Evolutionary conservation across 495 filamentous ascomycete genomes (phyloP), one percentile per base, ranked within the genome.

Genomic region (Immersiella caudata): DNA sequence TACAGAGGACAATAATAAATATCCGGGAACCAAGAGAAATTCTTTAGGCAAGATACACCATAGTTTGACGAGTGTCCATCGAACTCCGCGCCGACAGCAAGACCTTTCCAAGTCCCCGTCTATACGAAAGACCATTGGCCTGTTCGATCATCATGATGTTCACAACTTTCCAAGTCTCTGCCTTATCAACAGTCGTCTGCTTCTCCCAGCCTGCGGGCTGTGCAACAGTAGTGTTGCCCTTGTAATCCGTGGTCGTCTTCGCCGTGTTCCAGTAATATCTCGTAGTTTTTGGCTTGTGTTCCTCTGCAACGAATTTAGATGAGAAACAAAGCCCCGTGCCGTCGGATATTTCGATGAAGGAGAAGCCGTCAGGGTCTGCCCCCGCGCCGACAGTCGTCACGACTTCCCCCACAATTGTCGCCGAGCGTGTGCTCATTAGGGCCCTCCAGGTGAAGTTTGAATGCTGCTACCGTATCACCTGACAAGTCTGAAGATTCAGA

Each of bases 31-130:
- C n/a, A n/a, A n/a, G n/a, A n/a, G n/a, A n/a, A n/a, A n/a, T 33
- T 4, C 8, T 33, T 33, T 33, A 33, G 29, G 29, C 64, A 52
- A 64, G 24, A 36, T 60, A 60, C 22, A 60, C 57, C 25, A 60
- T 27, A 3, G 24, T 25, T 29, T 18, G n/a, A 8, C 12, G 62
- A 27, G 25, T 54, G 49, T 22, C 27, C 26, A 55, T 27, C 14
- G 27, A 11, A 9, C 29, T 40, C 62, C 62, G 54, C 1, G 40
- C 62, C 20, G 9, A 14, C 18, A 8, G 24, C 20, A 64, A 8
- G 1, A 64, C 62, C n/a, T 64, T 64, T 4, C 62, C 62, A 29
- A 64, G 24, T 1, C 62, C 62, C 26, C 62, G 62, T 21, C 62
- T 40, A 64, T 52, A 64, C 40, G 22, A 8, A 1, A 64, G 21